Conservation (phyloP, 148 eudicot species). For the Camellia japonica region DNA sequence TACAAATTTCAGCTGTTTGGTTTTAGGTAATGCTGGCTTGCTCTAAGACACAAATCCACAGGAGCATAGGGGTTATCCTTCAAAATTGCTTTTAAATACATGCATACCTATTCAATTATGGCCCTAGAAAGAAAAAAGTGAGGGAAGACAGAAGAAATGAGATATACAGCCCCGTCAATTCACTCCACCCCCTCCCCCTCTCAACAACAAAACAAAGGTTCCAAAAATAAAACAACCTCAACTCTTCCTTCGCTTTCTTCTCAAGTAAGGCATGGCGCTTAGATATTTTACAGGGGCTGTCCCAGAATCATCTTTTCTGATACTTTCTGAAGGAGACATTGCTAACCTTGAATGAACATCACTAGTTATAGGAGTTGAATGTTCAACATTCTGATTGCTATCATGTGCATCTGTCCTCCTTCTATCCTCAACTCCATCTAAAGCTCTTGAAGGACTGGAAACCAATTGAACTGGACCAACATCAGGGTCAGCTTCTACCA, state of each 20-base stretch:
- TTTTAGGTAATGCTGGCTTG: neutral
- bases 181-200: too few species aligned
- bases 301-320: conserved; percentile 20
- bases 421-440: conserved; percentile 13
- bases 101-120: neutral
- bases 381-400: conserved; percentile 15
- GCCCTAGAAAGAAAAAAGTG: neutral
- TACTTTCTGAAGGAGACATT: conserved; percentile 11
- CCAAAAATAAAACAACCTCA: conserved; percentile 5
- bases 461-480: neutral
- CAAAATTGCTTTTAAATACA: neutral
- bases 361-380: conserved; percentile 13
- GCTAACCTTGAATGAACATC: conserved; percentile 6
- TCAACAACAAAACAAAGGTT: neutral
- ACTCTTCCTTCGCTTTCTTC: conserved; percentile 54
- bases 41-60: neutral
- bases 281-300: conserved; percentile 32
- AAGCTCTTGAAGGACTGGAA: conserved; percentile 1
- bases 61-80: neutral
- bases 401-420: neutral
- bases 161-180: neutral
- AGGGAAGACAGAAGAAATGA: neutral
- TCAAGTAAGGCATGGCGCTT: conserved; percentile 70
- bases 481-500: conserved; percentile 17
- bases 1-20: too few species aligned